Base-by-base conservation (phyloP, 257 asterid species). In the Cordia subcordata region DNA sequence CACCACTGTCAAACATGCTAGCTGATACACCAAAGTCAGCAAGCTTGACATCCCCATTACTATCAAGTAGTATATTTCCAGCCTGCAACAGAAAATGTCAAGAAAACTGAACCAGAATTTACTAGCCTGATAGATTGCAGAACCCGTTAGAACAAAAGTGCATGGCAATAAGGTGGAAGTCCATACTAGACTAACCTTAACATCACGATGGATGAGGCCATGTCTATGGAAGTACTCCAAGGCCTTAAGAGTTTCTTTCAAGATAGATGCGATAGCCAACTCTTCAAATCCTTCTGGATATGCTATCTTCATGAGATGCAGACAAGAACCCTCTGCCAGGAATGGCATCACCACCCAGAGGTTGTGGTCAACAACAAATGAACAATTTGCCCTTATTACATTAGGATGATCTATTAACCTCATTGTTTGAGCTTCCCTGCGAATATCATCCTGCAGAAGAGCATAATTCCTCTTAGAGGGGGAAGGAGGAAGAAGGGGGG, bases 11-110 rank as follows among this genome's bases (percentile, higher is more conserved):
- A 81, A 89, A 89, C 95, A 93, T 72, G 80, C 88, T 79, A 20
- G 97, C 96, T 50, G 99, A 93, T 66, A 93, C 99, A 67, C 99
- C 99, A 77, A 93, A 93, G 72, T 93, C 99, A 47, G 88, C 99
- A 69, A 93, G 95, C 83, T 93, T 93, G 75, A 93, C 90, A 63
- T 71, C 95, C 74, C 97, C 97, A 71, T 74, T 65, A 75, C 76
- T 80, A 61, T 93, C 94, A 78, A 93, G 77, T 73, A 93, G 78
- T 80, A 93, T 87, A 78, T 89, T 93, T 63, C 99, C 99, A 49
- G 99, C 96, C 99, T 93, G 84, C 65, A 65, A 58, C 57, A 37
- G 60, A 66, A 62, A 55, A 14, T 3, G 64, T 69, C 58, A 61
- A 47, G 55, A 53, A 45, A 60, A 65, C 23, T 37, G 49, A 37